Evolutionary conservation across 805 yeast species (phyloP), one percentile per base, ranked within the genome.

Genomic region (Yarrowia yakushimensis): DNA sequence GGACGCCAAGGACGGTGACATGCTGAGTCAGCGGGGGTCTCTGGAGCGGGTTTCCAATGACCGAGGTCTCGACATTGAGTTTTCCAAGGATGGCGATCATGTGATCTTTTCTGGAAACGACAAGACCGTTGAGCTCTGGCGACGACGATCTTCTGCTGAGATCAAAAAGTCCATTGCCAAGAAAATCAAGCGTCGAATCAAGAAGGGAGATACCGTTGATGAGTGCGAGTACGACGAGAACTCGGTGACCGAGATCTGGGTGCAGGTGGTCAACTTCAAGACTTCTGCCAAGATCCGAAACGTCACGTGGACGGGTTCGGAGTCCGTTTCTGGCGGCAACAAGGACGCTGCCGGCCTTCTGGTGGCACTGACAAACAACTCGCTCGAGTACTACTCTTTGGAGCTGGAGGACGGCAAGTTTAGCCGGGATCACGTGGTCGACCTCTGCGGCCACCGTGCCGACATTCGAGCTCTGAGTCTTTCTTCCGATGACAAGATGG

Each of bases 381-480:
- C 88, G 10, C 75, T 93, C 15, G 96, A 90, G 69, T 82, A 83
- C 69, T 86, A 87, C 74, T 71, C 79, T 1, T 73, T 88, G 18
- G 76, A 79, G 17, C 65, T 84, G 11, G 86, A 88, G 7, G 89
- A 86, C 15, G 55, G 54, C 11, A 76, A 76, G 36, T 82, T 80
- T 22, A 68, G 20, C 36, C 55, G 81, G 66, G 75, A 79, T 45
- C 82, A 82, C 68, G 74, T 85, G 2, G 78, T 94, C 22, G 97
- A 91, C 55, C 74, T 84, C 42, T 81, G 82, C 60, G 99, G 99
- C 20, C 97, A 92, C 73, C 83, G 97, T 71, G 84, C 90, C 2
- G 99, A 94, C 73, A 81, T 93, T 27, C 81, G 99, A 69, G 81
- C 96, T 4, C 77, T 90, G 70, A 92, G 90, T 67, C 79, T 94